phyloP scores from a whole-genome alignment of 106 monocot genomes.

The Acanthochlamys bracteata region DNA sequence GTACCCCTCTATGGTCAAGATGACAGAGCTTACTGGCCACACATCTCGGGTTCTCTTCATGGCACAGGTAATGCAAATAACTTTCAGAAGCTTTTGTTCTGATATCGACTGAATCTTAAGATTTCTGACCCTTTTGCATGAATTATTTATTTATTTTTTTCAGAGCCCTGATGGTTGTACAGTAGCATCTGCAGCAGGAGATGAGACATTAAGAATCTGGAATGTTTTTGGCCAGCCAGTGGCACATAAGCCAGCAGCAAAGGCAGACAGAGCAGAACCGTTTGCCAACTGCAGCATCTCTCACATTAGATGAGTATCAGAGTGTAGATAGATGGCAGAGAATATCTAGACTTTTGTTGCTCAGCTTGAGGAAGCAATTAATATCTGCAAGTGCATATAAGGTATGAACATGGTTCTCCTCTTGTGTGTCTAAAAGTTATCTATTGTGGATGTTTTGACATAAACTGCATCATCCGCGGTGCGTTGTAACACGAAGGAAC shows the following conservation, averaged over 20 bases:
- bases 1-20: conserved; percentile 32
- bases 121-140: not conserved
- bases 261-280: conserved; percentile 17
- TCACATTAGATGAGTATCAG: conserved; percentile 28
- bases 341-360: too few species aligned
- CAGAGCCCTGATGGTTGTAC: conserved; percentile 58
- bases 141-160: conserved; percentile 1
- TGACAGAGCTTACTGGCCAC: conserved; percentile 29
- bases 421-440: too few species aligned
- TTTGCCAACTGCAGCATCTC: conserved; percentile 22
- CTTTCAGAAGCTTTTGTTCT: not conserved
- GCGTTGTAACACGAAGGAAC: too few species aligned
- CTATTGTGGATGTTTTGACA: too few species aligned
- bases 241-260: conserved; percentile 24
- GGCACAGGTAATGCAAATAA: conserved; percentile 26
- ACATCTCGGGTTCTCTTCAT: conserved; percentile 39
- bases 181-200: conserved; percentile 51
- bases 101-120: not conserved
- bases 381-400: too few species aligned
- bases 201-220: conserved; percentile 35
- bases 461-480: too few species aligned
- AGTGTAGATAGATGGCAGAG: too few species aligned
- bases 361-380: too few species aligned
- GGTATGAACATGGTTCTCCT: too few species aligned
- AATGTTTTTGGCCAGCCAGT: conserved; percentile 55